Evolutionary conservation across 768 basidiomycete genomes (phyloP), one percentile per base, ranked within the genome.

Genomic region (Cantharellus cinnabarinus): DNA sequence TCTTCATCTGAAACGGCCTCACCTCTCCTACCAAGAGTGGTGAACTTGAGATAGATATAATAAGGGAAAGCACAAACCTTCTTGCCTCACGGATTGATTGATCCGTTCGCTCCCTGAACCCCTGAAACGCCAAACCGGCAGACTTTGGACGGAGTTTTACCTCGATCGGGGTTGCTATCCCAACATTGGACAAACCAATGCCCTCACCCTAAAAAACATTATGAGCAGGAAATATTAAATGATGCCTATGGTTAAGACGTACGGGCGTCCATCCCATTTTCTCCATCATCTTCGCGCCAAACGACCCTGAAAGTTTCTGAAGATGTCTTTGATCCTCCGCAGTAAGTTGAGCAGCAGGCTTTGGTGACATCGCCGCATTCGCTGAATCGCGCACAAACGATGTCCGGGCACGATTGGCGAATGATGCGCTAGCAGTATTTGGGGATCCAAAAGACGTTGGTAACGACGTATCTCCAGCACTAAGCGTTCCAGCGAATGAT

Each of bases 261-360:
- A 75, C 94, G 0, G 82, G 72, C 66, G 82, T 75, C 94, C 95
- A 99, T 4, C 95, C 95, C 84, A 93, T 91, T 73, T 93, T 98
- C 39, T 79, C 79, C 34, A 99, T 78, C 79, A 98, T 80, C 59
- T 83, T 82, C 20, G 93, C 86, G 64, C 91, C 94, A 62, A 89
- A 82, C 0, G 84, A 75, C 14, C 79, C 77, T 48, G 78, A 74
- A 7, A 98, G 75, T 64, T 85, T 87, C 62, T 72, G 75, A 69
- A 99, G 94, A 67, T 97, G 93, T n/a, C 75, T 74, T 60, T 75
- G 73, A 65, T 98, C 93, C 15, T 74, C 65, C 1, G 79, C 71
- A 20, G 77, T 78, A 20, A 95, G 76, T 55, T 29, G 20, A 29
- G 76, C 61, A 4, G 66, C 61, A 4, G 62, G 41, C 1, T 68